phyloP scores from a whole-genome alignment of 75 land plant genomes.

The Sequoiadendron giganteum region DNA sequence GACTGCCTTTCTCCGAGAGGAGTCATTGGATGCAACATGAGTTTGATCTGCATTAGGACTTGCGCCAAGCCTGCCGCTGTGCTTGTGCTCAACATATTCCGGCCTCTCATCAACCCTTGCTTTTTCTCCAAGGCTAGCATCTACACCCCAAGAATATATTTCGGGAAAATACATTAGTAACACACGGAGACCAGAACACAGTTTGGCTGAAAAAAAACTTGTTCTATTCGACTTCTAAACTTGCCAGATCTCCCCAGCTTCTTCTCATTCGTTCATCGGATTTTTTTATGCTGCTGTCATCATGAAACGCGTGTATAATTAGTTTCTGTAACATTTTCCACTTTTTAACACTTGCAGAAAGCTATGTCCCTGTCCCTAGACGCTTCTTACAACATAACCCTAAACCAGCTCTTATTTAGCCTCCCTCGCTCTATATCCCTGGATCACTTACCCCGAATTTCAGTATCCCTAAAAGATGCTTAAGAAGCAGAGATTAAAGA shows the following conservation, averaged over 20 bases:
- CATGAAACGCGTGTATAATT: not conserved
- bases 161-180: not conserved
- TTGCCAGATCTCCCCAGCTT: not conserved
- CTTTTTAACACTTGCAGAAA: not conserved
- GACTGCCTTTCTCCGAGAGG: not conserved
- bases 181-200: not conserved
- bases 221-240: not conserved
- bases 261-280: not conserved
- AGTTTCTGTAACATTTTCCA: not conserved
- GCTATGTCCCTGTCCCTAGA: not conserved
- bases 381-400: not conserved
- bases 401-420: not conserved
- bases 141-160: not conserved
- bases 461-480: too few relatives aligned
- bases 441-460: not conserved
- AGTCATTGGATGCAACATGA: not conserved
- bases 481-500: not conserved
- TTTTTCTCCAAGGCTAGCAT: not conserved
- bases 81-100: not conserved
- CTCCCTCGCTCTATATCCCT: not conserved
- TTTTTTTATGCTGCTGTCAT: not conserved
- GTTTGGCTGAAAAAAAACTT: not conserved
- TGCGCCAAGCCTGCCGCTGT: not conserved
- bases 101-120: not conserved
- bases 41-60: not conserved